Percentiles rank a stretch among this genome's conserved stretches.
Conservation (phyloP, 257 asterid species). For the Avicennia marina region DNA sequence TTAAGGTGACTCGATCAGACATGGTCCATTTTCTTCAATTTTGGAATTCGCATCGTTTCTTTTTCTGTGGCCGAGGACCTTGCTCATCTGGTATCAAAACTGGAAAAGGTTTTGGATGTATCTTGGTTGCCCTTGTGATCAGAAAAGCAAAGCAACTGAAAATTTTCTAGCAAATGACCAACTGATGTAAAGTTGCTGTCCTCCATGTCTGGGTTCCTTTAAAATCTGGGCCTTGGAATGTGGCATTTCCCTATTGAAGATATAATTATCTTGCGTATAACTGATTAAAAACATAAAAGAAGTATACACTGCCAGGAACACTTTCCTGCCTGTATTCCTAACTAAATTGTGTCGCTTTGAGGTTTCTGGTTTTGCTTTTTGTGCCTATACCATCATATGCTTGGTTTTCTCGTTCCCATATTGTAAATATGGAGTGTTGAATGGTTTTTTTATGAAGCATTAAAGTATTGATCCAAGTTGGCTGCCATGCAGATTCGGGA, state of each 20-base stretch:
- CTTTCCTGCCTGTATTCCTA: neutral
- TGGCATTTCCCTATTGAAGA: slow-evolving; percentile 6
- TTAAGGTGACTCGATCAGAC: slow-evolving; percentile 40
- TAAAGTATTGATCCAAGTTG: too few relatives aligned
- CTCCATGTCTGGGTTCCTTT: slow-evolving; percentile 1
- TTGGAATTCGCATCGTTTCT: too few relatives aligned
- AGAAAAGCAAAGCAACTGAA: slow-evolving; percentile 17
- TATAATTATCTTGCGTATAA: slow-evolving; percentile 7
- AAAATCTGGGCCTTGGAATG: slow-evolving; percentile 23
- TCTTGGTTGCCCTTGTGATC: slow-evolving; percentile 16
- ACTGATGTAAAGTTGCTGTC: slow-evolving; percentile 4
- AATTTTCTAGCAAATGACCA: slow-evolving; percentile 1
- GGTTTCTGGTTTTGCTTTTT: neutral
- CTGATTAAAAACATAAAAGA: slow-evolving; percentile 6
- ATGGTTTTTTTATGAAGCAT: too few relatives aligned
- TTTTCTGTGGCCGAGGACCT: slow-evolving; percentile 23
- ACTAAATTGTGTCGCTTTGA: neutral
- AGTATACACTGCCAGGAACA: neutral
- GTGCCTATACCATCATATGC: neutral
- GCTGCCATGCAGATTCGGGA: too few relatives aligned
- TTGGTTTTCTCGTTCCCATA: too few relatives aligned
- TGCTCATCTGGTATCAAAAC: slow-evolving; percentile 15
- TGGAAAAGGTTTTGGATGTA: slow-evolving; percentile 9
- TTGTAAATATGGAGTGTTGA: too few relatives aligned
- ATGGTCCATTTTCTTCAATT: slow-evolving; percentile 18